Conservation (phyloP, 805 yeast species). For the Helenozyma rhizophorensis region DNA sequence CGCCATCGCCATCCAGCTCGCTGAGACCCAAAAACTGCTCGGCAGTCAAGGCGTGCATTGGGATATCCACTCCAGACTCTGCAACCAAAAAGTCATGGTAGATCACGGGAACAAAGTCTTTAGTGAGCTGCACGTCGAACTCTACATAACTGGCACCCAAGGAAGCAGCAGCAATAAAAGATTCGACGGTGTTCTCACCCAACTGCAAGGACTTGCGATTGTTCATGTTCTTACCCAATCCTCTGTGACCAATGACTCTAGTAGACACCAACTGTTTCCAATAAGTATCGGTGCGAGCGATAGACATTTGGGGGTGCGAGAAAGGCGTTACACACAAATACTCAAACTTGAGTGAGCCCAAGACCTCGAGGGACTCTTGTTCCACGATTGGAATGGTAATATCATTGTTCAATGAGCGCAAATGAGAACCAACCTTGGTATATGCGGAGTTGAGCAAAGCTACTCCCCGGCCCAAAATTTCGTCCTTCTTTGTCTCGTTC, state of each 20-base stretch:
- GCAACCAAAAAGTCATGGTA: constrained; percentile 94
- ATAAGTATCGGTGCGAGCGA: constrained; percentile 70
- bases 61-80: constrained; percentile 92
- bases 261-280: constrained; percentile 90
- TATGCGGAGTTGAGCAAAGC: constrained; percentile 60
- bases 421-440: constrained; percentile 63
- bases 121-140: constrained; percentile 92
- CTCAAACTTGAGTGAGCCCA: constrained; percentile 79
- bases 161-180: constrained; percentile 93
- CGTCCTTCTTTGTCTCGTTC: constrained; percentile 18
- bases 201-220: constrained; percentile 75
- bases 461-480: constrained; percentile 76
- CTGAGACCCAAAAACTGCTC: constrained; percentile 77
- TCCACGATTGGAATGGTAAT: constrained; percentile 76
- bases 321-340: constrained; percentile 69
- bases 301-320: constrained; percentile 59
- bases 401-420: constrained; percentile 61
- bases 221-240: constrained; percentile 81
- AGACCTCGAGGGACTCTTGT: constrained; percentile 60
- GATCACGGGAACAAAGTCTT: constrained; percentile 86
- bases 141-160: constrained; percentile 96
- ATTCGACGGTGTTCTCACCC: constrained; percentile 93
- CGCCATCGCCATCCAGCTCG: constrained; percentile 17
- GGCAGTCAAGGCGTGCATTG: constrained; percentile 86
- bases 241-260: constrained; percentile 93